Conservation (phyloP, 2,329 filamentous ascomycete species). For the Beauveria sp. region DNA sequence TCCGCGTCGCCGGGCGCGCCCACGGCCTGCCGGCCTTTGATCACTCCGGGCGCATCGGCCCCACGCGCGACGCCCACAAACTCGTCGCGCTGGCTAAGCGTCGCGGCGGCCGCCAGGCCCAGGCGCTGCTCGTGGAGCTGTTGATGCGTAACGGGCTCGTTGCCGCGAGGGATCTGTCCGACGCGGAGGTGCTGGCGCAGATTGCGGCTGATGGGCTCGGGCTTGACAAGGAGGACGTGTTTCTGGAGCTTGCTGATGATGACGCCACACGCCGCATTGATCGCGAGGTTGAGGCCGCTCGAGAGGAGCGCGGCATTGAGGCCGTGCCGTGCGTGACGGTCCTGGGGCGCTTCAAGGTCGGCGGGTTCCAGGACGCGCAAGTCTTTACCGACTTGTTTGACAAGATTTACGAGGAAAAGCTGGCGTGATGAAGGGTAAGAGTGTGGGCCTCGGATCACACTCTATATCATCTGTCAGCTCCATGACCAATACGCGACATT, state of each 20-base stretch:
- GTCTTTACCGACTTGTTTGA: conserved; percentile 63
- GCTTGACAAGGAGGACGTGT: conserved; percentile 22
- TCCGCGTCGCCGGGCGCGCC: conserved; percentile 24
- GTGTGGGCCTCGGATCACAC: no score
- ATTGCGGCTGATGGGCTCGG: conserved; percentile 26
- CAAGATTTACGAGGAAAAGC: conserved; percentile 31
- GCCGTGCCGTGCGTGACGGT: conserved; percentile 71
- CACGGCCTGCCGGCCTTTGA: conserved; percentile 31
- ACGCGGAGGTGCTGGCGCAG: conserved; percentile 29
- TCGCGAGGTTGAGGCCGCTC: conserved; percentile 22
- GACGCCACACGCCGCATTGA: conserved; percentile 23
- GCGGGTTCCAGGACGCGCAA: conserved; percentile 61
- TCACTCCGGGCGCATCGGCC: conserved; percentile 36
- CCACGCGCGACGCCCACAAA: conserved; percentile 38
- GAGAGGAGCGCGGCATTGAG: conserved; percentile 34
- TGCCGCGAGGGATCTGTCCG: conserved; percentile 33
- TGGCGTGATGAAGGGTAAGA: background rate
- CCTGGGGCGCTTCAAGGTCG: conserved; percentile 59
- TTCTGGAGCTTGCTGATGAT: conserved; percentile 22
- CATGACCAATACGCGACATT: background rate
- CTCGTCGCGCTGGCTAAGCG: conserved; percentile 36
- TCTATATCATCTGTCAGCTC: no score
- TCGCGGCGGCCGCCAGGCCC: conserved; percentile 23
- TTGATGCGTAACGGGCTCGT: conserved; percentile 38
- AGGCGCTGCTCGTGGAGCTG: conserved; percentile 33